These are phyloP conservation scores for Nosema bombycis DNA, from an alignment of 371 early-diverging fungal species.

Conservation along the genomic window DNA sequence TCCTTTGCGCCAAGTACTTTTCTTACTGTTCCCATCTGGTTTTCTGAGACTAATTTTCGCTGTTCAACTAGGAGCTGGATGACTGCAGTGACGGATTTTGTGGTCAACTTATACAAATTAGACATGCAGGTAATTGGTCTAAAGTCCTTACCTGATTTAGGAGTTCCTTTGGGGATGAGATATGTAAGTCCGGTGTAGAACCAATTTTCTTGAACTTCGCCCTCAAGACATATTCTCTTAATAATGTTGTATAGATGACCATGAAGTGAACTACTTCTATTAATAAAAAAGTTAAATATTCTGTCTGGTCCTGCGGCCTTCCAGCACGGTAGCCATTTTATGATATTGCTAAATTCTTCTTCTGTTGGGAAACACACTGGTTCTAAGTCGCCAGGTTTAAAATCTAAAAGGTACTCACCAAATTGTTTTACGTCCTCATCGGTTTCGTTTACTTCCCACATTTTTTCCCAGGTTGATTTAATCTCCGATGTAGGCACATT, in stretches of 20 bases:
- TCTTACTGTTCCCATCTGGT: conserved; percentile 30
- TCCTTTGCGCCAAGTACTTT: conserved; percentile 24
- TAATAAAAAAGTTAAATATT: background rate
- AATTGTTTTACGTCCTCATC: background rate
- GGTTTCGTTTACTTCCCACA: background rate
- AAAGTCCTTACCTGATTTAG: background rate
- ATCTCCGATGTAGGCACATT: background rate
- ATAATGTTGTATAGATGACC: background rate
- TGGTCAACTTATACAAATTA: conserved; percentile 1
- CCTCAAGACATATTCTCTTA: background rate
- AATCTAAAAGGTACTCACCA: background rate
- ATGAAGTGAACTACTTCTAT: background rate
- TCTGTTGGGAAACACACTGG: background rate
- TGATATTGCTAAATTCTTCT: background rate
- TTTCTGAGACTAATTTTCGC: conserved; percentile 7
- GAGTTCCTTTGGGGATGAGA: background rate
- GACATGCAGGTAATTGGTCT: conserved; percentile 10
- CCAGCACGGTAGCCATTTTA: background rate
- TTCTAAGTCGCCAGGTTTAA: background rate
- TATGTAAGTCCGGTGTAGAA: background rate
- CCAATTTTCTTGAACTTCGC: background rate
- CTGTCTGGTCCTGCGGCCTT: conserved; percentile 1
- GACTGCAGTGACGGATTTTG: background rate
- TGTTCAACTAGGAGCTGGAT: background rate
- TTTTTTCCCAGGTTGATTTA: background rate